These are phyloP conservation scores for Bipolaris zeicola DNA, from an alignment of 2,329 filamentous ascomycete species.

Conservation along the genomic window DNA sequence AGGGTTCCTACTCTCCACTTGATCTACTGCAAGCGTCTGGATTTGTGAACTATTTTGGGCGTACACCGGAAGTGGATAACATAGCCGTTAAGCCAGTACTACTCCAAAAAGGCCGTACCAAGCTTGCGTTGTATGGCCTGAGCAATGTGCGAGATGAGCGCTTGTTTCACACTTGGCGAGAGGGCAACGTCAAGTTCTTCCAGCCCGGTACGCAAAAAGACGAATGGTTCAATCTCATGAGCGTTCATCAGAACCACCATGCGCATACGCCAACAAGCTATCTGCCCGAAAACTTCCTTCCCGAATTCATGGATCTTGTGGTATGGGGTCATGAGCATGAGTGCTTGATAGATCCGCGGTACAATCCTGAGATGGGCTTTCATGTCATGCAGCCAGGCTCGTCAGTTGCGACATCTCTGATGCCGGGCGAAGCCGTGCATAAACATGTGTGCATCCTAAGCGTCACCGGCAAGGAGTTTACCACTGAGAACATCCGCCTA, in stretches of 20 bases:
- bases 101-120: slow-evolving; percentile 90
- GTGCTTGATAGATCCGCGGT: slow-evolving; percentile 81
- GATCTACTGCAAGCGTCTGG: slow-evolving; percentile 91
- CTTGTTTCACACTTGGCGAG: slow-evolving; percentile 89
- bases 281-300: slow-evolving; percentile 89
- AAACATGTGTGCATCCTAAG: slow-evolving; percentile 90
- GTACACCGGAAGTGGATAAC: slow-evolving; percentile 89
- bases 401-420: slow-evolving; percentile 90
- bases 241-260: slow-evolving; percentile 95
- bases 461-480: slow-evolving; percentile 82
- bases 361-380: slow-evolving; percentile 87
- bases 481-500: slow-evolving; percentile 77
- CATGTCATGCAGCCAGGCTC: slow-evolving; percentile 98
- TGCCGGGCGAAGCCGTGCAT: slow-evolving; percentile 84
- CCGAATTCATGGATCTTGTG: slow-evolving; percentile 87
- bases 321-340: slow-evolving; percentile 99
- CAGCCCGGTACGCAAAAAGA: slow-evolving; percentile 76
- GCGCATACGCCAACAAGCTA: slow-evolving; percentile 93
- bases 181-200: slow-evolving; percentile 93
- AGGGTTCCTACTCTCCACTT: slow-evolving; percentile 87
- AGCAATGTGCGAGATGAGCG: slow-evolving; percentile 97
- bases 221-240: slow-evolving; percentile 96
- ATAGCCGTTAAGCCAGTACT: slow-evolving; percentile 90
- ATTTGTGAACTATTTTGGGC: slow-evolving; percentile 93
- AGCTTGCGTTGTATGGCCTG: slow-evolving; percentile 89